Conservation (phyloP, 148 eudicot genomes). For the Rhododendron kiyosumense region DNA sequence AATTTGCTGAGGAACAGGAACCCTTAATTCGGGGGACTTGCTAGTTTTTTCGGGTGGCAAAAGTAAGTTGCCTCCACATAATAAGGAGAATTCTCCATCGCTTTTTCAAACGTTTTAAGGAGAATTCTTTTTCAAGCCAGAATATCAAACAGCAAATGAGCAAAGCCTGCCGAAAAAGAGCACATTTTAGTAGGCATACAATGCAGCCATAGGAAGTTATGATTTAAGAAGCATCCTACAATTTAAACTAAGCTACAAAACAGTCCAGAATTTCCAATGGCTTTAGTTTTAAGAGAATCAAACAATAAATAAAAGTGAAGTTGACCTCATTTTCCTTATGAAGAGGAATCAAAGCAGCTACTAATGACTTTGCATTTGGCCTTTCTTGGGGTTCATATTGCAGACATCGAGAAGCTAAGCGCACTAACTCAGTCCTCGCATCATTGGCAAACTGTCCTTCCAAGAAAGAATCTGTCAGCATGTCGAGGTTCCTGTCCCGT, state of each 20-base stretch:
- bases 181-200: neutral
- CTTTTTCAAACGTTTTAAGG: too few relatives aligned
- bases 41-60: too few relatives aligned
- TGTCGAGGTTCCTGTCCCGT: constrained; percentile 61
- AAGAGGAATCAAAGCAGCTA: constrained; percentile 54
- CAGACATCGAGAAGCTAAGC: constrained; percentile 63
- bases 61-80: too few relatives aligned
- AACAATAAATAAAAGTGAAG: neutral
- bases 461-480: constrained; percentile 65
- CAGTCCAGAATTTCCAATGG: neutral
- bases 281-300: neutral
- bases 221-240: neutral
- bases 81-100: too few relatives aligned
- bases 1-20: too few relatives aligned
- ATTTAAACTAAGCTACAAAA: neutral
- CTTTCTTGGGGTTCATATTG: constrained; percentile 66
- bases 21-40: too few relatives aligned
- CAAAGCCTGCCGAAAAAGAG: neutral
- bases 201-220: neutral
- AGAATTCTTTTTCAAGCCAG: too few relatives aligned
- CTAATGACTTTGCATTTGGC: constrained; percentile 55
- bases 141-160: neutral
- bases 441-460: constrained; percentile 61
- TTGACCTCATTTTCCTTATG: constrained; percentile 66
- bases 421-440: constrained; percentile 58